Conservation (phyloP, 1,139 yeast species). For the Candida sanyaensis region DNA sequence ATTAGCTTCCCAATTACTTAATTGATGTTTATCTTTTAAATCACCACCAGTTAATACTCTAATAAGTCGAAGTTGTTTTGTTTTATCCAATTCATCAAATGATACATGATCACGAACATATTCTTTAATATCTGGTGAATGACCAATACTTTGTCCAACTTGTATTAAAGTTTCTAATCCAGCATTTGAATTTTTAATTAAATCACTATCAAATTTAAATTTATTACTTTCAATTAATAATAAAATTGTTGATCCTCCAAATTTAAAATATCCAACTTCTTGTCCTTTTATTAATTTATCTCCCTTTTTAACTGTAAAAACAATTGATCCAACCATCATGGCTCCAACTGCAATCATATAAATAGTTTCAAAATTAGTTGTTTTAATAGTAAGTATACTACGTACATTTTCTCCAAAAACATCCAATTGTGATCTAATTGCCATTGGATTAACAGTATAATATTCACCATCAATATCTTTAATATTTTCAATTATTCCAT, state of each 20-base stretch:
- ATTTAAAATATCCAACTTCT: conserved; percentile 91
- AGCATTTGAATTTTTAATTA: conserved; percentile 64
- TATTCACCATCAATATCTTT: conserved; percentile 81
- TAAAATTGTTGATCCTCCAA: conserved; percentile 91
- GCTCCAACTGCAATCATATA: conserved; percentile 89
- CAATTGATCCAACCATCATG: conserved; percentile 96
- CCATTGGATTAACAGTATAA: conserved; percentile 98
- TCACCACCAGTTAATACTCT: conserved; percentile 64
- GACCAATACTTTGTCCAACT: conserved; percentile 94
- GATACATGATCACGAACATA: conserved; percentile 48
- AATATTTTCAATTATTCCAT: conserved; percentile 69
- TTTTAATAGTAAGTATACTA: conserved; percentile 72
- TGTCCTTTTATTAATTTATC: conserved; percentile 65
- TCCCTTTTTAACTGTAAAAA: conserved; percentile 68
- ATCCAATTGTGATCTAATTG: conserved; percentile 81
- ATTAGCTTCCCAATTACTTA: conserved; percentile 42
- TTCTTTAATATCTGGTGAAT: conserved; percentile 53
- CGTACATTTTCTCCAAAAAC: conserved; percentile 93
- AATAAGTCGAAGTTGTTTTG: conserved; percentile 54
- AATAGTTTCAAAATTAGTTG: conserved; percentile 74
- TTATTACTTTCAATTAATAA: conserved; percentile 44
- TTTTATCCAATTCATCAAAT: conserved; percentile 50
- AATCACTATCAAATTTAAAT: conserved; percentile 69
- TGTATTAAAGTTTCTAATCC: conserved; percentile 80
- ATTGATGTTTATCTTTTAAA: conserved; percentile 28